Conservation (phyloP, 805 yeast genomes). For the Starmerella lactis-condensi region DNA sequence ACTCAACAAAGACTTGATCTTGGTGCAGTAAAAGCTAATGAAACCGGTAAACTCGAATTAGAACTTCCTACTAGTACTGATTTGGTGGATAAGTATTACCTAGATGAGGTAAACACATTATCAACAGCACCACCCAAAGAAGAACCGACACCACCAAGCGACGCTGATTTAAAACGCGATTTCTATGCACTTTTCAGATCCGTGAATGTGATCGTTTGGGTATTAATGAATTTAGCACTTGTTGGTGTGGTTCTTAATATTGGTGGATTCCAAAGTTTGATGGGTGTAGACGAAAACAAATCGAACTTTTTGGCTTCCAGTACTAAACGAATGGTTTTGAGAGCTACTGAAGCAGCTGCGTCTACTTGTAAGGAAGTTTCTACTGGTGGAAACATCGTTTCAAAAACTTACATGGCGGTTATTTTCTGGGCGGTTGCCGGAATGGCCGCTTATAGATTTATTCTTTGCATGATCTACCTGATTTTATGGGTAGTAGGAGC, state of each 20-base stretch:
- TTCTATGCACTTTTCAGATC: conserved; percentile 86
- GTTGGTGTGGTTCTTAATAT: conserved; percentile 69
- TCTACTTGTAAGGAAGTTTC: conserved; percentile 19
- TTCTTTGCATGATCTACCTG: conserved; percentile 53
- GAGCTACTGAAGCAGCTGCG: conserved; percentile 6
- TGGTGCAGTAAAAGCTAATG: conserved; percentile 63
- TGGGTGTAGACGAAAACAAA: conserved; percentile 9
- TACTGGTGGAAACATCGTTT: conserved; percentile 19
- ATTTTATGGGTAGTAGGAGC: too few species aligned
- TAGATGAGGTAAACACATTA: conserved; percentile 42
- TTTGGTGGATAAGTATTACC: conserved; percentile 61
- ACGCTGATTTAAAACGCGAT: conserved; percentile 44
- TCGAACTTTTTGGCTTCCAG: background rate
- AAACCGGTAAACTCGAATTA: conserved; percentile 46
- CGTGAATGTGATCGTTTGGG: conserved; percentile 75
- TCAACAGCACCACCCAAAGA: conserved; percentile 22
- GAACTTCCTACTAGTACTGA: conserved; percentile 57
- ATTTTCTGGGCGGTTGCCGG: conserved; percentile 87
- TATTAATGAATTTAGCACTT: conserved; percentile 64
- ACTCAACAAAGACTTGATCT: conserved; percentile 44
- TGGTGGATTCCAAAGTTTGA: conserved; percentile 42
- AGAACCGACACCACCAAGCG: conserved; percentile 21
- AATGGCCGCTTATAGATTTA: conserved; percentile 63
- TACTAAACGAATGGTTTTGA: conserved; percentile 7
- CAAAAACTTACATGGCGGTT: conserved; percentile 49